A percentile compares a stretch with the other conserved stretches of the same genome.
Conservation (phyloP, 768 basidiomycete species). For the Trametes sanguinea region DNA sequence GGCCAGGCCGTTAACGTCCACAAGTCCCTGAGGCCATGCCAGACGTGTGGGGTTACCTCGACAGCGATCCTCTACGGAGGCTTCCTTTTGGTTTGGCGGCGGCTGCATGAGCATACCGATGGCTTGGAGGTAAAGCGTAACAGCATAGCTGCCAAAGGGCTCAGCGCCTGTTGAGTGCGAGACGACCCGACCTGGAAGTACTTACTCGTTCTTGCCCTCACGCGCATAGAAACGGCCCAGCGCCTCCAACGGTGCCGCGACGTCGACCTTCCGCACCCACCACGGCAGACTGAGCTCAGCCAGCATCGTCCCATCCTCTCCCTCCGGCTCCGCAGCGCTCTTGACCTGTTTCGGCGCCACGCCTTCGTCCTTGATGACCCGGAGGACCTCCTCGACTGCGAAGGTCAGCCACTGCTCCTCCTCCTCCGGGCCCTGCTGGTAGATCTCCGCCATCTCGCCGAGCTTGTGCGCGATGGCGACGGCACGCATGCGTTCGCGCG, state of each 20-base stretch:
- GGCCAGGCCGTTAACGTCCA: neutral
- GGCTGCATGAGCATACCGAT: constrained; percentile 60
- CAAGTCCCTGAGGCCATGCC: neutral
- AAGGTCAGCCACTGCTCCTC: constrained; percentile 46
- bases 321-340: constrained; percentile 5
- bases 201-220: constrained; percentile 58
- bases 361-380: constrained; percentile 37
- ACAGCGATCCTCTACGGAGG: constrained; percentile 53
- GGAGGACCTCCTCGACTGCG: constrained; percentile 47
- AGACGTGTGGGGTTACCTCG: constrained; percentile 44
- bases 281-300: constrained; percentile 56
- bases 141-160: constrained; percentile 49
- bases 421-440: constrained; percentile 38
- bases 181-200: constrained; percentile 16
- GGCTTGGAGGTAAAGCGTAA: constrained; percentile 67
- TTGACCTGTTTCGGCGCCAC: constrained; percentile 13
- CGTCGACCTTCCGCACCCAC: constrained; percentile 61
- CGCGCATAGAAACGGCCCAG: constrained; percentile 63
- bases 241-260: constrained; percentile 69
- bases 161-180: constrained; percentile 11
- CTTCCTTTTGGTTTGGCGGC: constrained; percentile 25
- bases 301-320: constrained; percentile 21
- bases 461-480: constrained; percentile 49
- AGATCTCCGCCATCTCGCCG: constrained; percentile 42
- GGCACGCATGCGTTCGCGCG: constrained; percentile 44